Conservation (phyloP, 2,329 filamentous ascomycete genomes). For the Dactylellina parvicollis region DNA sequence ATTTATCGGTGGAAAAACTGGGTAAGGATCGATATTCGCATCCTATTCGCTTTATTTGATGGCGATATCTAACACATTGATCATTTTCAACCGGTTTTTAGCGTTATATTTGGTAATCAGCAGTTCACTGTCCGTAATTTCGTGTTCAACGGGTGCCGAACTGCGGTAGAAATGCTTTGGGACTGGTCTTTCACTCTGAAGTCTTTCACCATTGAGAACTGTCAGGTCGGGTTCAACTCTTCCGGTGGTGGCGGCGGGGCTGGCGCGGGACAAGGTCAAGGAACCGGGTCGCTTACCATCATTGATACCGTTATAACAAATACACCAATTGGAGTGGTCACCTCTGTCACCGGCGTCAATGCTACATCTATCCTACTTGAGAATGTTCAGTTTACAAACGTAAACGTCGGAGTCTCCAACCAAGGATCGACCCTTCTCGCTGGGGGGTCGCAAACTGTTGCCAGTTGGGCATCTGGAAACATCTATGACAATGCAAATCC, state of each 20-base stretch:
- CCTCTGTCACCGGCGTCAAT: conserved; percentile 15
- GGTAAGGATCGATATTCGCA: conserved; percentile 59
- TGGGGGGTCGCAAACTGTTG: conserved; percentile 69
- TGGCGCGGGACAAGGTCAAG: conserved; percentile 62
- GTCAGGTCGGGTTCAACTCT: conserved; percentile 21
- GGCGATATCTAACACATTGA: not conserved
- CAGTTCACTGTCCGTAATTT: conserved; percentile 83
- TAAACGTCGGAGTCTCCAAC: conserved; percentile 64
- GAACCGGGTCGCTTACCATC: conserved; percentile 68
- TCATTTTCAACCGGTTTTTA: not conserved
- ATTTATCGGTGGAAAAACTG: conserved; percentile 82
- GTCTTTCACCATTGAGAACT: conserved; percentile 18
- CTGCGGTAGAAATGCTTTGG: conserved; percentile 79
- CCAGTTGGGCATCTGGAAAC: conserved; percentile 81
- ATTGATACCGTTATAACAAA: conserved; percentile 62
- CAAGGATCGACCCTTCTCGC: conserved; percentile 70
- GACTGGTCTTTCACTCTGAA: conserved; percentile 71
- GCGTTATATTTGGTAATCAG: conserved; percentile 69
- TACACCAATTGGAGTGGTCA: not conserved
- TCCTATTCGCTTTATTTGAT: not conserved
- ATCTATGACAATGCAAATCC: conserved; percentile 69
- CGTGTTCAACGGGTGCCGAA: conserved; percentile 81
- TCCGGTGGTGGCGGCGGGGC: conserved; percentile 48
- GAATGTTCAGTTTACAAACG: conserved; percentile 66
- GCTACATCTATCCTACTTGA: conserved; percentile 71